A percentile compares a stretch with the other conserved stretches of the same genome.
Conservation (phyloP, 768 basidiomycete species). For the Butyriboletus loyo region DNA sequence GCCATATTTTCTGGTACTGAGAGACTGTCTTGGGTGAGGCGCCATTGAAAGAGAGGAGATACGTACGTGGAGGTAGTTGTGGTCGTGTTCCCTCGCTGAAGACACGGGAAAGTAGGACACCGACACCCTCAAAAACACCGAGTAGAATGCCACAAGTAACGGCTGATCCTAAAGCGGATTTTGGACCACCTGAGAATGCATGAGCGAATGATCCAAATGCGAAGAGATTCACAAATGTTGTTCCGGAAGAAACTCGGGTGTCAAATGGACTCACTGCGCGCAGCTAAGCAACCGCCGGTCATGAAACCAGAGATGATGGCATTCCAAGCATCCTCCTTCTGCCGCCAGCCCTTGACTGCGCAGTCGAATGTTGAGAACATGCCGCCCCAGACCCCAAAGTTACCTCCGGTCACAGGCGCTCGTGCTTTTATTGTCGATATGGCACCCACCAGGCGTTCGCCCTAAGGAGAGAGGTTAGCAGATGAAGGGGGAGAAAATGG, state of each 20-base stretch:
- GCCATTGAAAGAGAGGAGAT: background rate
- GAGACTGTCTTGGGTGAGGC: constrained; percentile 3
- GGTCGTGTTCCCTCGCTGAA: constrained; percentile 82
- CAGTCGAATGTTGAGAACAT: constrained; percentile 99
- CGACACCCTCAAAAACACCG: constrained; percentile 93
- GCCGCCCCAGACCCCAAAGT: constrained; percentile 95
- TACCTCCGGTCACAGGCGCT: constrained; percentile 96
- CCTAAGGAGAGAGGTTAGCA: constrained; percentile 44
- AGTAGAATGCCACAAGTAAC: constrained; percentile 94
- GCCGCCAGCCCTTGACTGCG: constrained; percentile 93
- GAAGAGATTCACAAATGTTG: background rate
- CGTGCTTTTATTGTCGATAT: constrained; percentile 96
- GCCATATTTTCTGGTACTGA: constrained; percentile 57
- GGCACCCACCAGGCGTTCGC: constrained; percentile 91
- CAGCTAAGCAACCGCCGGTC: constrained; percentile 95
- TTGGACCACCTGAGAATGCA: constrained; percentile 73
- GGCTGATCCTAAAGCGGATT: constrained; percentile 87
- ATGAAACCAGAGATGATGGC: constrained; percentile 97
- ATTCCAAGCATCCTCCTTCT: constrained; percentile 99
- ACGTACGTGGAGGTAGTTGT: constrained; percentile 75
- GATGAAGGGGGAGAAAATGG: background rate
- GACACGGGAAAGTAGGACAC: constrained; percentile 85
- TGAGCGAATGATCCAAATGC: constrained; percentile 6
- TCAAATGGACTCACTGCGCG: constrained; percentile 68
- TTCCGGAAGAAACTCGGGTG: background rate